Evolutionary conservation across 1,284 basidiomycete genomes (phyloP).

Genomic region (Malassezia pachydermatis): DNA sequence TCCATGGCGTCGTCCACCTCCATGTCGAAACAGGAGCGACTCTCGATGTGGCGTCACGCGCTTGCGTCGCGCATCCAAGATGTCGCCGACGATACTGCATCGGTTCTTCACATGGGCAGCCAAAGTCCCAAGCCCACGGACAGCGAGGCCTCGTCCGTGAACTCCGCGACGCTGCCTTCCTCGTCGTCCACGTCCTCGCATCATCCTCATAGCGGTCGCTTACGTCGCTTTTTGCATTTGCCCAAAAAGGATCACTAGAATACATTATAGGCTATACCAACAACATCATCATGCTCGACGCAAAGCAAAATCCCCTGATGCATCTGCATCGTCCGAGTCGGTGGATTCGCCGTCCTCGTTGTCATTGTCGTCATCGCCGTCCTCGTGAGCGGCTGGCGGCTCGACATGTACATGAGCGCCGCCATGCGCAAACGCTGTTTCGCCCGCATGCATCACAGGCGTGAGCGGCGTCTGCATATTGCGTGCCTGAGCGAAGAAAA

Average conservation of each 20-base stretch:
- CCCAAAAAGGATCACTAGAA: slow-evolving; percentile 2
- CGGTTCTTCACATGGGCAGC: no score
- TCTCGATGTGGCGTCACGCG: neutral
- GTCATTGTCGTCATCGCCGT: neutral
- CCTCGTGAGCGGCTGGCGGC: neutral
- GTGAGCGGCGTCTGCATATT: slow-evolving; percentile 49
- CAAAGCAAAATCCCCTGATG: slow-evolving; percentile 3
- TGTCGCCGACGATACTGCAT: neutral
- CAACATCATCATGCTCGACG: no score
- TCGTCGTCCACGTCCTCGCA: no score
- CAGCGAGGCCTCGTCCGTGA: neutral
- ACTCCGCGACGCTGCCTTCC: no score
- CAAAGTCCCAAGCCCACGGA: no score
- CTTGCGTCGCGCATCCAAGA: neutral
- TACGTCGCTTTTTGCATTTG: neutral
- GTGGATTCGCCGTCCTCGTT: neutral
- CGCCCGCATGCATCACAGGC: slow-evolving; percentile 7
- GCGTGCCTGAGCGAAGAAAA: slow-evolving; percentile 89
- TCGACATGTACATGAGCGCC: neutral
- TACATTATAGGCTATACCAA: neutral
- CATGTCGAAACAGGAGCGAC: no score
- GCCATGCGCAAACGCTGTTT: slow-evolving; percentile 14
- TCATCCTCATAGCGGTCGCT: no score
- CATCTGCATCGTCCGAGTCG: slow-evolving; percentile 6
- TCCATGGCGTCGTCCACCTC: neutral